Percentiles rank a stretch among this genome's conserved stretches.
These are phyloP conservation scores for Solanum arcanum DNA, from an alignment of 257 asterid species.

Conservation along the genomic window DNA sequence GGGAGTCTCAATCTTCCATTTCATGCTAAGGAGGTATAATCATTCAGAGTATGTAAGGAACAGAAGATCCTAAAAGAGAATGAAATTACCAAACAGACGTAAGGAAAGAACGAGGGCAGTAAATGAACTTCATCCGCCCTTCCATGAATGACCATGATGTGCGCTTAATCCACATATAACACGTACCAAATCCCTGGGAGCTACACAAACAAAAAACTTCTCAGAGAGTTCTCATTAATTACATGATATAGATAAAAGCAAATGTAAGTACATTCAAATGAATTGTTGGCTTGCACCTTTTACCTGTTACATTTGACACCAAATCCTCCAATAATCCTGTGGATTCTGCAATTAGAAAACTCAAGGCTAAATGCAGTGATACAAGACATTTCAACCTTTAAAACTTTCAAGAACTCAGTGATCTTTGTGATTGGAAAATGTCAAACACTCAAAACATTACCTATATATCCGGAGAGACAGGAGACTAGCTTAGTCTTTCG, in stretches of 20 bases:
- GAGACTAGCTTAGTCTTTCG: background rate
- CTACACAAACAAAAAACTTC: background rate
- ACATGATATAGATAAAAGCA: background rate
- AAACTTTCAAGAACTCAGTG: background rate
- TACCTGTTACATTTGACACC: background rate
- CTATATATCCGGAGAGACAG: background rate
- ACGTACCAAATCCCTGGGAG: background rate
- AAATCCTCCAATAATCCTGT: slow-evolving; percentile 47
- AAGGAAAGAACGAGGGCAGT: background rate
- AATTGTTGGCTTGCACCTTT: background rate
- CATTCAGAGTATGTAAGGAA: background rate
- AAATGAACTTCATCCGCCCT: background rate
- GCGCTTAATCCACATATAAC: background rate
- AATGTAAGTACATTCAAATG: background rate
- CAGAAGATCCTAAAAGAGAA: background rate
- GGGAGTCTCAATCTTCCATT: background rate
- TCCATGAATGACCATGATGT: background rate
- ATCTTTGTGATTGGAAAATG: background rate
- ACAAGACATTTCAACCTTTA: background rate
- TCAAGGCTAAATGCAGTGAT: slow-evolving; percentile 39
- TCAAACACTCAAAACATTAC: background rate
- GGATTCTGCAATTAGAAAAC: slow-evolving; percentile 59
- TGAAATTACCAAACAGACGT: background rate
- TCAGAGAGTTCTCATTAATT: background rate
- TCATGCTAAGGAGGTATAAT: background rate